Base-by-base conservation (phyloP, 2,329 filamentous ascomycete genomes). In the Nemania diffusa region DNA sequence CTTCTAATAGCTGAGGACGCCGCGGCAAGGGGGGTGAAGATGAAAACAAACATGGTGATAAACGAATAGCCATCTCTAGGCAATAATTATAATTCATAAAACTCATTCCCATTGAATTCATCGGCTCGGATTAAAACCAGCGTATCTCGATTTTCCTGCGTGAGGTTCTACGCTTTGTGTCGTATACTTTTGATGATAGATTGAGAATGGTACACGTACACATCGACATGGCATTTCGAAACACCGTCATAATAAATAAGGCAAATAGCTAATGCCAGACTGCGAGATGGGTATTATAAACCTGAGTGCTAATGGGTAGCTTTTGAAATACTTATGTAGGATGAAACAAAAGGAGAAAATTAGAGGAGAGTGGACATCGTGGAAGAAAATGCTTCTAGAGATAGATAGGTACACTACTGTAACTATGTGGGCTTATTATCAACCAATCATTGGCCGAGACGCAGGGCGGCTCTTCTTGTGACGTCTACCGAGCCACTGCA, bases 1-100 rank as follows among this genome's bases (percentile, higher is more conserved):
- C 82, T 76, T 74, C 24, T 57, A 73, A 73, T 34, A 76, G 81
- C 82, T 81, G 76, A 77, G 82, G 84, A 83, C 84, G 86, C 83
- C 86, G 85, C 81, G 86, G 87, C 87, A 77, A 74, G 29, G 58
- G 66, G 60, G 73, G 42, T 62, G 22, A 58, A 44, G 22, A 42
- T 24, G 58, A 44, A 26, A 20, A 58, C 2, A 22, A 48, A 20
- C 8, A 56, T 20, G 42, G 20, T 29, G 24, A 8, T 9, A 15
- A 22, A 44, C 34, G n/a, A 34, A 37, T 34, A 27, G 44, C 15
- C 42, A 6, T 51, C 42, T 37, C 15, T 5, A 2, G 44, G 26
- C 32, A 44, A 27, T 44, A 51, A 46, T 32, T 44, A 17, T 40
- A 55, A 67, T 51, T 5, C 29, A 58, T 55, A 52, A 22, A 2